These are phyloP conservation scores for Microdochium bolleyi DNA, from an alignment of 2,329 filamentous ascomycete genomes.

Conservation along the genomic window DNA sequence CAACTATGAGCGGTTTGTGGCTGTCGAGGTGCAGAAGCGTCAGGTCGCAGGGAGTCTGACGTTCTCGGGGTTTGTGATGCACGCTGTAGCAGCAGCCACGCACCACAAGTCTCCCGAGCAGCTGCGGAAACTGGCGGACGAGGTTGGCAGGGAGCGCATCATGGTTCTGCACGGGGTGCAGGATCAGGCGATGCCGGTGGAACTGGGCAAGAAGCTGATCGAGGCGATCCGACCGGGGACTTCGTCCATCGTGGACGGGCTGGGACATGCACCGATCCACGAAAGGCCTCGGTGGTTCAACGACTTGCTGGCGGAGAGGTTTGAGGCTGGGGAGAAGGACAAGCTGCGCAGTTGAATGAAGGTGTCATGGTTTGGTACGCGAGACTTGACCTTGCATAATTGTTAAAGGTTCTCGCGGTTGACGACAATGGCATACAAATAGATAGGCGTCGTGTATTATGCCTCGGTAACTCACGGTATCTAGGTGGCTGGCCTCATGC, in stretches of 20 bases:
- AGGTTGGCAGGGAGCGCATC: conserved; percentile 66
- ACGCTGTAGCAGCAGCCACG: conserved; percentile 72
- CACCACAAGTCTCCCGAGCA: conserved; percentile 67
- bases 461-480: no score
- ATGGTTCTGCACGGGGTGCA: conserved; percentile 67
- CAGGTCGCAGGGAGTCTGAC: conserved; percentile 54
- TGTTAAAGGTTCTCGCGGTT: no score
- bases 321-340: background rate
- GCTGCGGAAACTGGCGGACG: conserved; percentile 56
- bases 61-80: conserved; percentile 62
- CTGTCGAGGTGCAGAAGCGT: conserved; percentile 71
- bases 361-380: no score
- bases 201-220: conserved; percentile 62
- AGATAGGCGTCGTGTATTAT: no score
- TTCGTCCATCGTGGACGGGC: conserved; percentile 56
- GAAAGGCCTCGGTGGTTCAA: conserved; percentile 68
- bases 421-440: no score
- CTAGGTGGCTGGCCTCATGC: no score
- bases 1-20: conserved; percentile 77
- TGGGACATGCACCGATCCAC: conserved; percentile 68
- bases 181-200: conserved; percentile 71
- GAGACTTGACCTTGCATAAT: no score
- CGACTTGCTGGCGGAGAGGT: conserved; percentile 34
- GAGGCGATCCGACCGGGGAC: conserved; percentile 53
- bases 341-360: background rate